phyloP scores from a whole-genome alignment of 805 yeast species.

The Sugiyamaella lignohabitans region DNA sequence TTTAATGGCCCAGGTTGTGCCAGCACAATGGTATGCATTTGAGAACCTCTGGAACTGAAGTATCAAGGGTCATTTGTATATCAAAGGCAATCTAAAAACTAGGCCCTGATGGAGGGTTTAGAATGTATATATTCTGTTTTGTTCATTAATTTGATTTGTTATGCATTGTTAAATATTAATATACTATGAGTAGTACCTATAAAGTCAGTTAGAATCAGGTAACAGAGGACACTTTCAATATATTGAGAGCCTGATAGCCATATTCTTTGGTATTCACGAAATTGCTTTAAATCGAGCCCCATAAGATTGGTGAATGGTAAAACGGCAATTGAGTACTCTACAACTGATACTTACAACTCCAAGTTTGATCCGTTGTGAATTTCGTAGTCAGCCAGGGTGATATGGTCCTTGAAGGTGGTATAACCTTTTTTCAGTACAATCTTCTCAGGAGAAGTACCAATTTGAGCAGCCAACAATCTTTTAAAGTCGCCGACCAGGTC shows the following conservation, averaged over 20 bases:
- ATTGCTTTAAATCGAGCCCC: background rate
- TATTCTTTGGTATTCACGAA: too few species aligned
- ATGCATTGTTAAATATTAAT: background rate
- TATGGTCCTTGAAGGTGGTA: slow-evolving; percentile 79
- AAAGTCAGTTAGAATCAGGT: slow-evolving; percentile 1
- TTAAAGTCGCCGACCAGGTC: slow-evolving; percentile 90
- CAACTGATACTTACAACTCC: slow-evolving; percentile 52
- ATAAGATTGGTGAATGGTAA: too few species aligned
- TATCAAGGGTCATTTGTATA: too few species aligned
- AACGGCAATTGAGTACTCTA: too few species aligned
- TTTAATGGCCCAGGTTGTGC: too few species aligned
- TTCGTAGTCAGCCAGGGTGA: slow-evolving; percentile 89
- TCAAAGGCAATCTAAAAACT: background rate
- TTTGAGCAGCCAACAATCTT: slow-evolving; percentile 71
- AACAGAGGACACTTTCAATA: background rate
- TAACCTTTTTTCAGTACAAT: slow-evolving; percentile 76
- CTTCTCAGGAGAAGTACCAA: slow-evolving; percentile 65
- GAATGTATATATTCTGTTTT: background rate
- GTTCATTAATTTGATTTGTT: too few species aligned
- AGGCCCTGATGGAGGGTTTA: too few species aligned
- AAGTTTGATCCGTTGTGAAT: slow-evolving; percentile 82
- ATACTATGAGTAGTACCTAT: slow-evolving; percentile 12
- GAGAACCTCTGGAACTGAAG: too few species aligned
- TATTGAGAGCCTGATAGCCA: too few species aligned
- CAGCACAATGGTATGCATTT: too few species aligned